Evolutionary conservation across 495 filamentous ascomycete genomes (phyloP).

Genomic region (Umbilicaria muhlenbergii): DNA sequence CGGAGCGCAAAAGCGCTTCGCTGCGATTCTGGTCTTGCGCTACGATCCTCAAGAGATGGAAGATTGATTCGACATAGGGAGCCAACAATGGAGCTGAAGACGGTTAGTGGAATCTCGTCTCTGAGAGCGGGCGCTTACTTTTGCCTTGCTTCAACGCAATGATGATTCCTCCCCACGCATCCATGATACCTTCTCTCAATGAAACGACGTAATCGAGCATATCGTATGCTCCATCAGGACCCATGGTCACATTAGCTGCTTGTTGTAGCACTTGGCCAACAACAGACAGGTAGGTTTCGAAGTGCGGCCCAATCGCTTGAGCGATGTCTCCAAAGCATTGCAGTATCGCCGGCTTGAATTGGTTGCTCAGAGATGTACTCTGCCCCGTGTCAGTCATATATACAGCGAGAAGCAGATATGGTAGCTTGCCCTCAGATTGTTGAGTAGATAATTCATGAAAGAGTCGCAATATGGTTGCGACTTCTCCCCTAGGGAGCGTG

Average conservation of each 20-base stretch:
- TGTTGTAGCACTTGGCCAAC: slow-evolving; percentile 91
- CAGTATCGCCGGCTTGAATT: slow-evolving; percentile 94
- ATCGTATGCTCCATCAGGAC: slow-evolving; percentile 59
- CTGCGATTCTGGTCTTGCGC: slow-evolving; percentile 71
- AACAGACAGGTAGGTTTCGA: slow-evolving; percentile 80
- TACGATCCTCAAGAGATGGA: slow-evolving; percentile 71
- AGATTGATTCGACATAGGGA: slow-evolving; percentile 73
- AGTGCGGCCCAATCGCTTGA: slow-evolving; percentile 81
- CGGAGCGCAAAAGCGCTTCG: slow-evolving; percentile 76
- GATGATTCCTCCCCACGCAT: slow-evolving; percentile 94
- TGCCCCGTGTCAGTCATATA: not conserved
- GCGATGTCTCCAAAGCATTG: slow-evolving; percentile 98
- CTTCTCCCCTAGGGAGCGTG: slow-evolving; percentile 73
- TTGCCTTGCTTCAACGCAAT: slow-evolving; percentile 80
- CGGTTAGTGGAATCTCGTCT: not conserved
- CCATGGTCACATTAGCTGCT: slow-evolving; percentile 63
- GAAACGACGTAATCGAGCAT: slow-evolving; percentile 94
- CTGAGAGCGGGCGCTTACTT: slow-evolving; percentile 31
- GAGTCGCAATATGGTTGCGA: slow-evolving; percentile 87
- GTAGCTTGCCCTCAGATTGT: slow-evolving; percentile 63
- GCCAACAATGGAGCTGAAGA: slow-evolving; percentile 47
- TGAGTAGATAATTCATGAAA: slow-evolving; percentile 94
- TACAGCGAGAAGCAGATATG: not conserved
- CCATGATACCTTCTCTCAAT: slow-evolving; percentile 92
- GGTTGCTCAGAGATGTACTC: slow-evolving; percentile 53